phyloP scores from a whole-genome alignment of 306 rosid genomes.

The Cucumis cinereus region DNA sequence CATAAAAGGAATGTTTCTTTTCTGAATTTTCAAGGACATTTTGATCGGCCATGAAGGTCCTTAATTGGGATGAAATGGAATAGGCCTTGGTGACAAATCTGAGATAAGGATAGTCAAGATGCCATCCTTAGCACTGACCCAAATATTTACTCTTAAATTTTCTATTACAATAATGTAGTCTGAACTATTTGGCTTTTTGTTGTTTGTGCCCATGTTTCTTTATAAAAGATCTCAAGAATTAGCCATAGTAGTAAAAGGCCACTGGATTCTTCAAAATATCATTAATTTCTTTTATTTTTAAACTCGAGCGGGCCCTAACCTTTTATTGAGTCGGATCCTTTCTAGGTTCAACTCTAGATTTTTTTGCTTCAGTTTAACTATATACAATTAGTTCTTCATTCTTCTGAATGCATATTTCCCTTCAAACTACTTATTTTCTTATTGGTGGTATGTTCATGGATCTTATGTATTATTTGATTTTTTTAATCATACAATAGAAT shows the following conservation, averaged over 20 bases:
- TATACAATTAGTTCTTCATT: neutral
- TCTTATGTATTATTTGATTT: constrained; percentile 2
- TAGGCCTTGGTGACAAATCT: neutral
- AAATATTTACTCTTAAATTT: neutral
- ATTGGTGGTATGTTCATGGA: neutral
- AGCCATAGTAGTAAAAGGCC: neutral
- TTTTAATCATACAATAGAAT: constrained; percentile 37
- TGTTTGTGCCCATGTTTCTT: neutral
- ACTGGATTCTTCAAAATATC: neutral
- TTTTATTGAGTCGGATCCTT: neutral
- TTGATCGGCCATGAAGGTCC: neutral
- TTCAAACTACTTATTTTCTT: neutral
- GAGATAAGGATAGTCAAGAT: neutral
- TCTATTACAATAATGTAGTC: neutral
- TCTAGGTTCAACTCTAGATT: neutral
- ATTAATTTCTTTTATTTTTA: neutral
- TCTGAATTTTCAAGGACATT: no score
- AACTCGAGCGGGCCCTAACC: no score
- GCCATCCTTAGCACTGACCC: neutral
- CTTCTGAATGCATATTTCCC: neutral
- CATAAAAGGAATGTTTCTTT: no score
- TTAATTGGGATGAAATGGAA: neutral
- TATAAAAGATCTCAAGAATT: neutral
- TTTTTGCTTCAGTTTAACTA: neutral
- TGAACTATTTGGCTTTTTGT: neutral